Conservation (phyloP, 306 rosid species). For the Gastrolobium villosum region DNA sequence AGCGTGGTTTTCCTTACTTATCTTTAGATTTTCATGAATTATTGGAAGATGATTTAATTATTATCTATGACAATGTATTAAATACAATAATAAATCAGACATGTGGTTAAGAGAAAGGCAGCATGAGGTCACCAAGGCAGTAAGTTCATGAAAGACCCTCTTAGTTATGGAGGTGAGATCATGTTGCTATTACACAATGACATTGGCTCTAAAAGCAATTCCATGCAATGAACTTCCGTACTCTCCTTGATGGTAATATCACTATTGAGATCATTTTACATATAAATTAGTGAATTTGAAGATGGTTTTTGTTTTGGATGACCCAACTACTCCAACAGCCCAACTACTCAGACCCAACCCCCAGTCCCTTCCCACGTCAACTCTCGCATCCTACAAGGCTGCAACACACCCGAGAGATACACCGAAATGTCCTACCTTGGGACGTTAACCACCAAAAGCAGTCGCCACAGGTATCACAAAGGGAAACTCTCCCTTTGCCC, state of each 20-base stretch:
- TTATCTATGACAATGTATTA: not conserved
- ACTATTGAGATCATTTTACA: not conserved
- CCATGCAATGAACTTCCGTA: slow-evolving; percentile 49
- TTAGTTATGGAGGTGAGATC: slow-evolving; percentile 60
- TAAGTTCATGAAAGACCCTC: slow-evolving; percentile 32
- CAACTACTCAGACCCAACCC: too few relatives aligned
- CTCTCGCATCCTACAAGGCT: too few relatives aligned
- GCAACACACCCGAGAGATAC: too few relatives aligned
- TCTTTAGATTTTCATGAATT: not conserved
- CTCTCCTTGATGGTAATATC: slow-evolving; percentile 21
- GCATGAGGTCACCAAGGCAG: not conserved
- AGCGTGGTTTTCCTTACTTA: slow-evolving; percentile 45
- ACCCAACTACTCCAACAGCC: too few relatives aligned
- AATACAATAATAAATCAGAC: not conserved
- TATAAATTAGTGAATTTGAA: slow-evolving; percentile 1
- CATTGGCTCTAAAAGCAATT: slow-evolving; percentile 41
- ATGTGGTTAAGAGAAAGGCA: slow-evolving; percentile 9
- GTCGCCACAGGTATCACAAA: too few relatives aligned
- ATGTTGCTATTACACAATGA: slow-evolving; percentile 54
- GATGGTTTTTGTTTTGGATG: too few relatives aligned
- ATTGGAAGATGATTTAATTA: not conserved
- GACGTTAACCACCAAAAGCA: too few relatives aligned
- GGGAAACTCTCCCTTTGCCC: too few relatives aligned
- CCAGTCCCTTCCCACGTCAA: too few relatives aligned
- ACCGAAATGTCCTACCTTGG: too few relatives aligned